A percentile compares a stretch with the other conserved stretches of the same genome.
Conservation (phyloP, 768 basidiomycete genomes). For the Suillus subaureus region DNA sequence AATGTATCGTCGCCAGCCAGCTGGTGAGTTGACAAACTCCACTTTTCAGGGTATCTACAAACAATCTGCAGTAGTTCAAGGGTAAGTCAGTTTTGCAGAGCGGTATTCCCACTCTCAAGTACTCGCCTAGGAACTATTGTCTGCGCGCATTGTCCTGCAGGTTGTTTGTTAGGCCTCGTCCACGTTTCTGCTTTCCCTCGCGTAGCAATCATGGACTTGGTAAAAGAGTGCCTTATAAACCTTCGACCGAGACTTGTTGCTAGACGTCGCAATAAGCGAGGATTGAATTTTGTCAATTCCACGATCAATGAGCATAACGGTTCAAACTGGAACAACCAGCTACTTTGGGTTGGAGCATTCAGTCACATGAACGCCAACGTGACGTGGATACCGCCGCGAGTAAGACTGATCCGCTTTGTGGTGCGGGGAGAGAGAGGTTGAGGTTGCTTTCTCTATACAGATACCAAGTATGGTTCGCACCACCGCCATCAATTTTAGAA, state of each 20-base stretch:
- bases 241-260: neutral
- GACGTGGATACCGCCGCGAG: too few species aligned
- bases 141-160: neutral
- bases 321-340: neutral
- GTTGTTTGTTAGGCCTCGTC: neutral
- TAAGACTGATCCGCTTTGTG: too few species aligned
- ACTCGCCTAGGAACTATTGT: neutral
- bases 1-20: neutral
- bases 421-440: too few species aligned
- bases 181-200: neutral
- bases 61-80: neutral
- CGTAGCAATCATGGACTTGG: neutral
- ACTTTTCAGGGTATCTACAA: neutral
- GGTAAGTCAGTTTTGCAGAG: neutral
- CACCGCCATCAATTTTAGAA: neutral
- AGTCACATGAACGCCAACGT: too few species aligned
- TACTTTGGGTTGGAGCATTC: neutral
- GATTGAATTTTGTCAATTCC: neutral
- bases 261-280: too few species aligned
- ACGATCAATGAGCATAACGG: neutral
- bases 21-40: neutral
- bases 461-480: neutral
- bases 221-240: neutral
- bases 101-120: neutral
- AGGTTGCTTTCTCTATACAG: too few species aligned